phyloP scores from a whole-genome alignment of 805 yeast species.

The Suhomyces vadensis region DNA sequence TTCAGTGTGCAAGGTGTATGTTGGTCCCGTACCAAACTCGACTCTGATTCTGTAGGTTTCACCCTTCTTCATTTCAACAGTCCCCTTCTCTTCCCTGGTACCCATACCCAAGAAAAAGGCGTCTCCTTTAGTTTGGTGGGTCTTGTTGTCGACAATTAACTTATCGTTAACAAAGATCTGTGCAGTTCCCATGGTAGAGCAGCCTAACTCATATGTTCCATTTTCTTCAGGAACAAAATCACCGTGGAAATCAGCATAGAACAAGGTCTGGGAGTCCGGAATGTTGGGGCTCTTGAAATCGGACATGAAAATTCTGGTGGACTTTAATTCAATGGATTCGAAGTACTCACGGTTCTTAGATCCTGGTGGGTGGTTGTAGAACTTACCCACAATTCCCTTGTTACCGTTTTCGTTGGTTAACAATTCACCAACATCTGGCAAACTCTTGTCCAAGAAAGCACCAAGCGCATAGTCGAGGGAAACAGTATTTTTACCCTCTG shows the following conservation, averaged over 20 bases:
- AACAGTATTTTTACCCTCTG: conserved; percentile 26
- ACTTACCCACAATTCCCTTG: conserved; percentile 26
- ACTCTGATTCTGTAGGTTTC: conserved; percentile 45
- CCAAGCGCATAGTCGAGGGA: conserved; percentile 31
- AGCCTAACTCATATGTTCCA: conserved; percentile 54
- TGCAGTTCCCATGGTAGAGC: conserved; percentile 55
- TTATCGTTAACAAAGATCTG: conserved; percentile 53
- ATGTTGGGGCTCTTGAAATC: conserved; percentile 21
- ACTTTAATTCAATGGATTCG: conserved; percentile 22
- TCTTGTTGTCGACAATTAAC: conserved; percentile 56
- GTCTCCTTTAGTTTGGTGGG: conserved; percentile 50
- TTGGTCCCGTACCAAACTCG: conserved; percentile 53
- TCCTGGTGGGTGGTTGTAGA: conserved; percentile 27
- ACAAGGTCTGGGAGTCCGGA: conserved; percentile 23
- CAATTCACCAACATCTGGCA: conserved; percentile 31
- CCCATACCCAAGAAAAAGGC: conserved; percentile 55
- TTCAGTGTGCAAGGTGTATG: conserved; percentile 26
- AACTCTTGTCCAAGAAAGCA: conserved; percentile 30
- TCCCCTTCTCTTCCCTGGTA: conserved; percentile 49
- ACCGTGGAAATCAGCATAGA: conserved; percentile 48
- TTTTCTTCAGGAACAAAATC: conserved; percentile 46
- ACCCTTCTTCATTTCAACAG: conserved; percentile 44
- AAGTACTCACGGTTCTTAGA: conserved; percentile 22
- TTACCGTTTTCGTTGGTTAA: conserved; percentile 24
- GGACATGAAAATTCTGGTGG: conserved; percentile 16